Evolutionary conservation across 176 grass and related monocot species (phyloP).

Genomic region (Zea luxurians): DNA sequence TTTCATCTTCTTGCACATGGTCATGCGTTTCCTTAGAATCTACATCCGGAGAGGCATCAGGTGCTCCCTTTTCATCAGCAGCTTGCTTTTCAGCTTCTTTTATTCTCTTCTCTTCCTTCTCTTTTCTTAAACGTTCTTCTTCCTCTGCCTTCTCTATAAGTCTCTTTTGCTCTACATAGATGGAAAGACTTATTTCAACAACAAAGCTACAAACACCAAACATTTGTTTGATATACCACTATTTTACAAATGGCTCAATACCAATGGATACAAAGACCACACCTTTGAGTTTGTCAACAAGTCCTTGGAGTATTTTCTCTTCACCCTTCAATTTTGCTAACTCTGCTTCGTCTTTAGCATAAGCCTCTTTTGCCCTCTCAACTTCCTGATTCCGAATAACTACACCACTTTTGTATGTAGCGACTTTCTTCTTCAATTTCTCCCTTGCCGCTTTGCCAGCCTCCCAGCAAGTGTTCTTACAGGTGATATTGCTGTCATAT

Average conservation of each 20-base stretch:
- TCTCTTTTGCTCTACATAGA: conserved; percentile 80
- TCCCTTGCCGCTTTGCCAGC: conserved; percentile 90
- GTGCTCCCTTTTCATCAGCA: conserved; percentile 42
- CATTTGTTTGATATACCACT: conserved; percentile 20
- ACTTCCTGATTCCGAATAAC: conserved; percentile 74
- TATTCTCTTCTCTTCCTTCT: conserved; percentile 84
- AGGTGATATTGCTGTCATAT: conserved; percentile 67
- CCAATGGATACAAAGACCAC: not conserved
- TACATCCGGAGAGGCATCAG: conserved; percentile 48
- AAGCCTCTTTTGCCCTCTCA: conserved; percentile 76
- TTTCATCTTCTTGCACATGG: conserved; percentile 43
- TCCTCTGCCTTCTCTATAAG: conserved; percentile 90
- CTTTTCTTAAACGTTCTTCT: conserved; percentile 79
- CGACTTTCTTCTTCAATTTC: conserved; percentile 86
- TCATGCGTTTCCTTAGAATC: conserved; percentile 42
- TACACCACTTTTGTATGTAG: conserved; percentile 73
- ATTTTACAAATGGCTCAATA: not conserved
- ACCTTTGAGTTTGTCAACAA: conserved; percentile 95
- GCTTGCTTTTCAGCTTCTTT: conserved; percentile 76
- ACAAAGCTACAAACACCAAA: conserved; percentile 14
- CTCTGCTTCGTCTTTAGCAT: conserved; percentile 79
- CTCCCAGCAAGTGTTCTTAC: conserved; percentile 95
- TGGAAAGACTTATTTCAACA: conserved; percentile 11
- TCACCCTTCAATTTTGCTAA: conserved; percentile 75
- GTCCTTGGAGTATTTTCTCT: conserved; percentile 79